Evolutionary conservation across 305 asterid genomes (phyloP).

Genomic region (Ilex paraguariensis): DNA sequence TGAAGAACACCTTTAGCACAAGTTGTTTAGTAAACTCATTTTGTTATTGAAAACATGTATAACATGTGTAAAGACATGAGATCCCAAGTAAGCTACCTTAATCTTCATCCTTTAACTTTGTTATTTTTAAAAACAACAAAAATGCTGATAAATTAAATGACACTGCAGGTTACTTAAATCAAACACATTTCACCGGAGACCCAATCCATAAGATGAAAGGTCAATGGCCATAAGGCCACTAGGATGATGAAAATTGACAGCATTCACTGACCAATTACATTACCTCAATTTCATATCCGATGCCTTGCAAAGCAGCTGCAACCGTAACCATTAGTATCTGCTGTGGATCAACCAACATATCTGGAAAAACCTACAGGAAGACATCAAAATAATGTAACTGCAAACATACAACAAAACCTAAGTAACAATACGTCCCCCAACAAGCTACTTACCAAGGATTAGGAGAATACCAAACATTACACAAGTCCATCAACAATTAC

Average conservation of each 20-base stretch:
- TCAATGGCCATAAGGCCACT: too few species aligned
- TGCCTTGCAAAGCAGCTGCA: slow-evolving; percentile 55
- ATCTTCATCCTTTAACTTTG: too few species aligned
- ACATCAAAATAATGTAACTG: slow-evolving; percentile 13
- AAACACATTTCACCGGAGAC: too few species aligned
- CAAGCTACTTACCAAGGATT: slow-evolving; percentile 4
- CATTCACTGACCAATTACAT: background rate
- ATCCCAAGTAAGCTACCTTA: background rate
- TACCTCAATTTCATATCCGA: slow-evolving; percentile 89
- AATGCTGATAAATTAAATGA: too few species aligned
- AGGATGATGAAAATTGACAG: too few species aligned
- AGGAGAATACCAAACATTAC: background rate
- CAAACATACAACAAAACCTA: slow-evolving; percentile 6
- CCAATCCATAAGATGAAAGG: too few species aligned
- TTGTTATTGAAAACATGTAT: too few species aligned
- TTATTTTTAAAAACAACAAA: too few species aligned
- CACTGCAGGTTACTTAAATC: too few species aligned
- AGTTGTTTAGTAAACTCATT: too few species aligned
- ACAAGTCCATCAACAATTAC: background rate
- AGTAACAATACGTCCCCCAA: slow-evolving; percentile 12
- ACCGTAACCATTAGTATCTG: slow-evolving; percentile 73
- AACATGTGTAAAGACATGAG: too few species aligned
- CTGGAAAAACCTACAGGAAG: slow-evolving; percentile 63
- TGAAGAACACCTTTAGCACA: too few species aligned
- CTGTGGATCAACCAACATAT: slow-evolving; percentile 66